Evolutionary conservation across 805 yeast genomes (phyloP), one percentile per base, ranked within the genome.

Genomic region (Lipomyces spencermartinsiae): DNA sequence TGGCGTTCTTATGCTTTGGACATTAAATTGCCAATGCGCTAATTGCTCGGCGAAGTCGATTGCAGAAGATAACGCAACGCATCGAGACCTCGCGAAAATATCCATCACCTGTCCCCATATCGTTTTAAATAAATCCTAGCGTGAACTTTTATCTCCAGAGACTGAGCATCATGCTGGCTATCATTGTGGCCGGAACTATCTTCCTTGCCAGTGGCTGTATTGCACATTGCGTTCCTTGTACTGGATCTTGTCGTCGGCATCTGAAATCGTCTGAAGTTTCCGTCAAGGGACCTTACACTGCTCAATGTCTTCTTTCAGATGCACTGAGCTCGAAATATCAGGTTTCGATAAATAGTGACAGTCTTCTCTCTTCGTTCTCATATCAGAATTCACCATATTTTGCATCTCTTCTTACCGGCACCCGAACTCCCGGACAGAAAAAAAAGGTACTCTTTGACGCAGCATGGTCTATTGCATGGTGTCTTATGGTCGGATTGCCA

Each of bases 221-320:
- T 39, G 49, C 3, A 39, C 10, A 46, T 46, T 46, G 0, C 2
- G 53, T 46, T 46, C 53, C 9, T 46, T 22, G 12, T 0, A 2
- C 2, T 39, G 49, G 53, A 22, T 46, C 53, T 46, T 12, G 25
- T 46, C n/a, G 14, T 16, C 53, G 22, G 53, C 53, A 14, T 46
- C 53, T 46, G 53, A 46, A 14, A 16, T 46, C 53, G 22, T 46
- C 53, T 12, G 53, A 10, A 8, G 53, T 16, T 2, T 46, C 14
- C 22, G 53, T 46, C 53, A 46, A 46, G 53, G n/a, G 53, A 16
- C 53, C 49, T 39, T 39, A 39, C 3, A 3, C 49, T 39, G 49
- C 16, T 39, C 49, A 39, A 39, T 39, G 29, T 46, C 53, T 46
- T 46, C 53, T 46, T 8, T 10, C 53, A 46, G 53, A 46, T 46